Base-by-base conservation (phyloP, 2,329 filamentous ascomycete genomes). In the Talaromyces sp. region DNA sequence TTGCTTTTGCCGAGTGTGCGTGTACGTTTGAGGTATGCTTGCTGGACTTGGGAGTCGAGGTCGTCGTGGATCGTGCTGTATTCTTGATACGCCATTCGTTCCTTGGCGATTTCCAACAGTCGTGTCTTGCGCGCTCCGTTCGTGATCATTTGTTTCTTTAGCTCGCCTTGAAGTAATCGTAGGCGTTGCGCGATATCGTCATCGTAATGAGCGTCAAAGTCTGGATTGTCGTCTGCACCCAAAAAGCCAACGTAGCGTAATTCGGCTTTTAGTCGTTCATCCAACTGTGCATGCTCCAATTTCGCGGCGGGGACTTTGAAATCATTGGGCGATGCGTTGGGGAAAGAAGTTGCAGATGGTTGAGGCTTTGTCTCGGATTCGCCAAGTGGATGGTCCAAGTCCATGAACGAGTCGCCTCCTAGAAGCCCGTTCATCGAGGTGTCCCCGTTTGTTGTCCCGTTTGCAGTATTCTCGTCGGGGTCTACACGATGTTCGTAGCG, bases 31-130 rank as follows among this genome's bases (percentile, higher is more conserved):
- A 96, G 88, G 74, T 98, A 99, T 3, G 95, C 94, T 61, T 92
- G 90, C 74, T 98, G 93, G 49, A 98, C 93, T 76, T 98, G 95
- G 49, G 89, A 88, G 81, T 99, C 95, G 25, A 99, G 88, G 76
- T 99, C 95, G 75, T 99, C 95, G 60, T 96, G 89, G 71, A 99
- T 99, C 64, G 93, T 97, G 76, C 90, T 91, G 81, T 97, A 99
- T 76, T 99, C 95, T 75, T 99, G 95, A 79, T 95, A 89, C 0
- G 95, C 95, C 87, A 99, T 94, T 69, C 92, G 89, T 76, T 97
- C 93, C 71, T 93, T 91, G 7, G 95, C 92, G 31, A 97, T 85
- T 43, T 97, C 93, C 1, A 92, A 88, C 11, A 99, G 83, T 2
- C 93, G 88, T 6, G 92, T 85, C 79, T 98, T 98, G 68, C 93